phyloP scores from a whole-genome alignment of 306 rosid genomes.

The Begonia fuchsioides region DNA sequence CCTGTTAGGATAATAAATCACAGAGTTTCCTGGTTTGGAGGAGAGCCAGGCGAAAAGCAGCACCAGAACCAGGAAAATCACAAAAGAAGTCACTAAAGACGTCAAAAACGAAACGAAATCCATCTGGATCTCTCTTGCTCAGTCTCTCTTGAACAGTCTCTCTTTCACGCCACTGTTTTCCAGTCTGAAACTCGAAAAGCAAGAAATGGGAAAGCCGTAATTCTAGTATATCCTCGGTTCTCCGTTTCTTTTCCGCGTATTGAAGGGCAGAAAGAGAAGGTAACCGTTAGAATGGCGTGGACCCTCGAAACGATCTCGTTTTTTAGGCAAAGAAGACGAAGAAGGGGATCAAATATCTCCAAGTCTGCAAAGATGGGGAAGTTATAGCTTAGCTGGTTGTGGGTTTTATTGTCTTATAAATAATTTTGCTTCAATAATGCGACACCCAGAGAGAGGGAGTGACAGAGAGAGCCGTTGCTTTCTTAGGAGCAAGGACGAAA shows the following conservation, averaged over 20 bases:
- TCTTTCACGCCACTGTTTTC: neutral
- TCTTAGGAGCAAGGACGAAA: no score
- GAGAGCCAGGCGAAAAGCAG: slow-evolving; percentile 44
- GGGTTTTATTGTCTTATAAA: no score
- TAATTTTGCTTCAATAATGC: no score
- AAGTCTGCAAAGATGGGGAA: no score
- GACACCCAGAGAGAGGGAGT: neutral
- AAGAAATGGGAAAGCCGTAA: no score
- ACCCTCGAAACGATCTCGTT: no score
- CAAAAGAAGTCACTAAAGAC: slow-evolving; percentile 74
- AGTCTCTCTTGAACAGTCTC: slow-evolving; percentile 7
- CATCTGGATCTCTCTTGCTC: slow-evolving; percentile 54
- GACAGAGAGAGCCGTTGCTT: neutral
- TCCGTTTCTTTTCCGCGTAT: neutral
- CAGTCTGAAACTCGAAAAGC: no score
- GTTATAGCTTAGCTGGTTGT: no score
- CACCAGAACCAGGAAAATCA: slow-evolving; percentile 55
- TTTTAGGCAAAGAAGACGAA: no score
- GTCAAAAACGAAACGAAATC: slow-evolving; percentile 67
- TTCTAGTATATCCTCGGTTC: no score
- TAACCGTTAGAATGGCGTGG: no score
- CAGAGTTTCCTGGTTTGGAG: slow-evolving; percentile 56
- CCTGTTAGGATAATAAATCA: slow-evolving; percentile 84
- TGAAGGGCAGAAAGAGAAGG: slow-evolving; percentile 1
- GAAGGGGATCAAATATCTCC: no score